Conservation (phyloP, 108 stramenopile species). For the Discostella stelligeroides region DNA sequence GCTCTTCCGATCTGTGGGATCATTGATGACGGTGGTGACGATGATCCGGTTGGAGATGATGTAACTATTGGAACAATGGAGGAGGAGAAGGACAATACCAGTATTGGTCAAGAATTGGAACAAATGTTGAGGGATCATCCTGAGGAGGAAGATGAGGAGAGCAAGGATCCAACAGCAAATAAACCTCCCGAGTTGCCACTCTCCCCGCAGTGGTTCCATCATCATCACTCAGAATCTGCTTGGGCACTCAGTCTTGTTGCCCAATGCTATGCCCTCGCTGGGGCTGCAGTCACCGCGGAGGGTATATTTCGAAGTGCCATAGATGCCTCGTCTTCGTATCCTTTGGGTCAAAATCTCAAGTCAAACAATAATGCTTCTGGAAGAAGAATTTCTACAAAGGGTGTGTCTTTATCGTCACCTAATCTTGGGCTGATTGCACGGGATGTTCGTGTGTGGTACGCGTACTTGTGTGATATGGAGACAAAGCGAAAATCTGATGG, state of each 20-base stretch:
- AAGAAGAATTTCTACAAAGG: constrained; percentile 15
- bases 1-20: constrained; percentile 31
- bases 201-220: constrained; percentile 31
- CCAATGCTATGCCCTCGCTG: constrained; percentile 69
- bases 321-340: constrained; percentile 52
- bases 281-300: constrained; percentile 81
- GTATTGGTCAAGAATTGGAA: constrained; percentile 24
- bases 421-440: constrained; percentile 51
- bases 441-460: constrained; percentile 60
- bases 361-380: not conserved
- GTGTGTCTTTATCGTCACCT: constrained; percentile 49
- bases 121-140: constrained; percentile 27
- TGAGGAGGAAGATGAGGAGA: constrained; percentile 12
- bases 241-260: constrained; percentile 67
- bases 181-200: constrained; percentile 21
- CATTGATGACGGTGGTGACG: constrained; percentile 10
- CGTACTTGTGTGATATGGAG: constrained; percentile 71
- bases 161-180: not conserved
- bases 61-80: not conserved
- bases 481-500: constrained; percentile 78
- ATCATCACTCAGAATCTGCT: constrained; percentile 49
- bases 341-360: constrained; percentile 36
- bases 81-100: not conserved
- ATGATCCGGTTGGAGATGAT: constrained; percentile 14
- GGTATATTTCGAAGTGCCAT: constrained; percentile 81